phyloP scores from a whole-genome alignment of 2,329 filamentous ascomycete species.

The Epichloe glyceriae region DNA sequence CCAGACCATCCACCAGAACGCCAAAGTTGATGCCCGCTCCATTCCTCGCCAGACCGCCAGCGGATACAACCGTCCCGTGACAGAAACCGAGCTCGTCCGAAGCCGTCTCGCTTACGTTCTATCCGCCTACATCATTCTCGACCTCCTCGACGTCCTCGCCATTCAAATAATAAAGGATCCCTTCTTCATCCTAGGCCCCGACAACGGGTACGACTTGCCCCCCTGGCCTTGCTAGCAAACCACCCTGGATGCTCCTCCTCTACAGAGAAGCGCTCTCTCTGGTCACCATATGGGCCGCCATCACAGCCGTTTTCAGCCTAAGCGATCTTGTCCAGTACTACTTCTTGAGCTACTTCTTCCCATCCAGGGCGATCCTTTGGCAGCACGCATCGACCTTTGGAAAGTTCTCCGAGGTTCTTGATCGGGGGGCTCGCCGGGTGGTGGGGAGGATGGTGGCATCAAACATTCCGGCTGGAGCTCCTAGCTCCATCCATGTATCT shows the following conservation, averaged over 20 bases:
- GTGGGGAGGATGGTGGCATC: conserved; percentile 87
- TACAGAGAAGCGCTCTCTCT: conserved; percentile 46
- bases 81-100: conserved; percentile 31
- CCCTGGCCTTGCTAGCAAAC: conserved; percentile 27
- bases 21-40: conserved; percentile 26
- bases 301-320: conserved; percentile 48
- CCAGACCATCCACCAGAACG: conserved; percentile 16
- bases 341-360: conserved; percentile 37
- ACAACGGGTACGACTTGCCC: conserved; percentile 25
- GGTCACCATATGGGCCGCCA: conserved; percentile 41
- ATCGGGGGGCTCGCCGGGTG: conserved; percentile 62
- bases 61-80: conserved; percentile 33
- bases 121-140: conserved; percentile 52
- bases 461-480: conserved; percentile 69
- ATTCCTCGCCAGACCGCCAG: conserved; percentile 29
- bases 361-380: conserved; percentile 37
- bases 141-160: conserved; percentile 57
- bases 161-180: conserved; percentile 60
- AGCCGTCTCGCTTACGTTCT: conserved; percentile 33
- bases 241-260: conserved; percentile 32
- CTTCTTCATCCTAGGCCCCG: conserved; percentile 52
- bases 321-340: conserved; percentile 44
- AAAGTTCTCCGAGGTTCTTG: conserved; percentile 38
- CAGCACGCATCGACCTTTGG: conserved; percentile 44
- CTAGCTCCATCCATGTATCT: conserved; percentile 43